Base-by-base conservation (phyloP, 2,329 filamentous ascomycete species). In the Cladophialophora psammophila region DNA sequence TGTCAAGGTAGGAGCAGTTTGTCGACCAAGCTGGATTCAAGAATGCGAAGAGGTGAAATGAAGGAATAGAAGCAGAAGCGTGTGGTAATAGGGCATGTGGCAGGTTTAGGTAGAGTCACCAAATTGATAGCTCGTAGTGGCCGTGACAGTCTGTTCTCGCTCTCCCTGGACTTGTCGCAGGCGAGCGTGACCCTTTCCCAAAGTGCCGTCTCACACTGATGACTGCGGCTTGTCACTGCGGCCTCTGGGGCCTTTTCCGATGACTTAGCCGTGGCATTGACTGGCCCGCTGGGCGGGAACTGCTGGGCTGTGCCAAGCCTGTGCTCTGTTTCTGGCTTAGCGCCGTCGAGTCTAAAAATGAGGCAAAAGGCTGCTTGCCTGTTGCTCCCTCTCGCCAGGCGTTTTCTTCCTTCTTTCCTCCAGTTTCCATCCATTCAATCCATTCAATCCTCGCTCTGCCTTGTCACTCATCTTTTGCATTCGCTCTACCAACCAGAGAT, bases 401-500 rank as follows among this genome's bases (percentile, higher is more conserved):
- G 38, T 13, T 32, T 38, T 52, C 56, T 31, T 20, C 12, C 35
- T 52, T 36, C 58, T n/a, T 53, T 26, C 45, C 32, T 31, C 45
- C 45, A 52, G 20, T 61, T 36, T 34, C 52, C 58, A 52, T 61
- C 58, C 9, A 35, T 40, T 35, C 45, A 42, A 52, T 61, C 58
- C 9, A 35, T 40, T 35, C 45, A 42, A 52, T 35, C 60, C 54
- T 31, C 38, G 31, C 50, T 53, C 55, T 45, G 38, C 57, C 38
- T 45, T 50, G 34, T 45, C 18, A 35, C 57, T 56, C 54, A 52
- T 60, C 55, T 40, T 58, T 53, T 57, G 55, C 20, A 55, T 60
- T 31, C 57, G 60, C 42, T 55, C 58, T 34, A 26, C 54, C 63
- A 63, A 60, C 48, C 63, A 45, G 20, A 31, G 32, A 26, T 36